Percentiles rank a stretch among this genome's conserved stretches.
Evolutionary conservation across 2,329 filamentous ascomycete species (phyloP).

Genomic region (Bipolaris sorokiniana): DNA sequence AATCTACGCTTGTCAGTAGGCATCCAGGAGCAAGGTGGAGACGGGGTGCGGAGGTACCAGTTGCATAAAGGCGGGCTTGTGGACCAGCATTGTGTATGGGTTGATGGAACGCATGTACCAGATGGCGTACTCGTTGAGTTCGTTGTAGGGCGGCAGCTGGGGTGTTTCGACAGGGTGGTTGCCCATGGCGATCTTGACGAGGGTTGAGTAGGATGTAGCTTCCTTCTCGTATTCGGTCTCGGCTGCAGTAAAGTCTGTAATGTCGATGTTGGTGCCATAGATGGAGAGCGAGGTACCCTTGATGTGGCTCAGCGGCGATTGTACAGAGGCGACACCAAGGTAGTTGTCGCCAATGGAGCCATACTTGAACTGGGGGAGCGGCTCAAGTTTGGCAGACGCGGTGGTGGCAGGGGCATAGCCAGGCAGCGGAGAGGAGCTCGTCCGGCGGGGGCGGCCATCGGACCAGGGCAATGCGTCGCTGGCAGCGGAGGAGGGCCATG

Average conservation of each 20-base stretch:
- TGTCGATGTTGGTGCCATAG: constrained; percentile 79
- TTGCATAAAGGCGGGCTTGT: constrained; percentile 74
- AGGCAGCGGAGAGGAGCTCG: constrained; percentile 35
- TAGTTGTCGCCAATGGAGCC: constrained; percentile 65
- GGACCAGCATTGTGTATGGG: constrained; percentile 76
- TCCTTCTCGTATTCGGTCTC: constrained; percentile 65
- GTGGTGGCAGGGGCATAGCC: constrained; percentile 33
- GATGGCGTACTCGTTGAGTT: constrained; percentile 71
- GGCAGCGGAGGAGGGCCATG: constrained; percentile 26
- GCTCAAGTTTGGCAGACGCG: constrained; percentile 23
- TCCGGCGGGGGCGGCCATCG: constrained; percentile 25
- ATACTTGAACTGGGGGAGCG: constrained; percentile 56
- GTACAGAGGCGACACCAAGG: constrained; percentile 68
- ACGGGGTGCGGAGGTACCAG: constrained; percentile 56
- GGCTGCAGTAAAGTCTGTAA: constrained; percentile 71
- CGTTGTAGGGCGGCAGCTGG: constrained; percentile 65
- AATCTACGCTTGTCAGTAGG: constrained; percentile 52
- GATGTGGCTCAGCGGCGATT: constrained; percentile 72
- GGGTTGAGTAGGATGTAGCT: constrained; percentile 72
- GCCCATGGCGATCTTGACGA: constrained; percentile 69
- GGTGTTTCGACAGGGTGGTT: constrained; percentile 59
- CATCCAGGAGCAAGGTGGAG: background rate
- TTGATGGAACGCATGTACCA: constrained; percentile 79
- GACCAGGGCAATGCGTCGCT: constrained; percentile 32
- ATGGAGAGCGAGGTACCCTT: constrained; percentile 78